phyloP scores from a whole-genome alignment of 495 filamentous ascomycete genomes.

The Podospora pseudoanserina region DNA sequence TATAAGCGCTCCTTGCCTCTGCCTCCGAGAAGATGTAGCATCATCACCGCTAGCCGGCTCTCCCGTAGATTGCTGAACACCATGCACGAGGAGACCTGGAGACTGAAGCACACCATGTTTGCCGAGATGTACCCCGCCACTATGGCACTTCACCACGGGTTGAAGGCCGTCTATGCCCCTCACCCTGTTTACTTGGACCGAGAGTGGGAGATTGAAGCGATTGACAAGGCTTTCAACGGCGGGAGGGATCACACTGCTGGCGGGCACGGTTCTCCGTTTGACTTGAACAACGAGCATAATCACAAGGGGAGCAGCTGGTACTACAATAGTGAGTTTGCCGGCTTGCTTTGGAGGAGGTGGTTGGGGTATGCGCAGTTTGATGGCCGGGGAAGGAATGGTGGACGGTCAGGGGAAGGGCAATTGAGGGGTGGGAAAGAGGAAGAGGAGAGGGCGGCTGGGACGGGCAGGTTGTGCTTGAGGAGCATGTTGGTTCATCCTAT shows the following conservation, averaged over 20 bases:
- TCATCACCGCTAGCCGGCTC: conserved; percentile 78
- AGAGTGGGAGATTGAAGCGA: conserved; percentile 65
- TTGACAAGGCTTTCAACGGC: conserved; percentile 80
- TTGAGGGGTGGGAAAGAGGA: conserved; percentile 68
- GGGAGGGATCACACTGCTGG: conserved; percentile 70
- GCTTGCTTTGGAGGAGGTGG: conserved; percentile 84
- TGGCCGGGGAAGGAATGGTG: conserved; percentile 63
- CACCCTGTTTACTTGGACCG: conserved; percentile 90
- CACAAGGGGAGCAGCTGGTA: conserved; percentile 90
- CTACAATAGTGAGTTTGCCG: conserved; percentile 83
- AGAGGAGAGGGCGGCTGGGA: conserved; percentile 48
- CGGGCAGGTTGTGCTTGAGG: conserved; percentile 83
- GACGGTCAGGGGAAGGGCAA: conserved; percentile 52
- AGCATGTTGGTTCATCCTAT: conserved; percentile 90
- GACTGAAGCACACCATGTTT: conserved; percentile 81
- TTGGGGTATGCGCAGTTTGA: conserved; percentile 69
- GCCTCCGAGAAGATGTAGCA: conserved; percentile 76
- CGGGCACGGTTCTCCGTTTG: conserved; percentile 68
- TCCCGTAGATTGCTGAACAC: conserved; percentile 72
- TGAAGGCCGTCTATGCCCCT: conserved; percentile 92
- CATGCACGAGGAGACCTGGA: conserved; percentile 85
- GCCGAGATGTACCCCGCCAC: conserved; percentile 91
- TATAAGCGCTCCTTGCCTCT: conserved; percentile 63
- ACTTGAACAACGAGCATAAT: conserved; percentile 81
- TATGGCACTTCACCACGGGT: conserved; percentile 81